phyloP scores from a whole-genome alignment of 2,329 filamentous ascomycete species.

The Ophioceras dolichostomum region DNA sequence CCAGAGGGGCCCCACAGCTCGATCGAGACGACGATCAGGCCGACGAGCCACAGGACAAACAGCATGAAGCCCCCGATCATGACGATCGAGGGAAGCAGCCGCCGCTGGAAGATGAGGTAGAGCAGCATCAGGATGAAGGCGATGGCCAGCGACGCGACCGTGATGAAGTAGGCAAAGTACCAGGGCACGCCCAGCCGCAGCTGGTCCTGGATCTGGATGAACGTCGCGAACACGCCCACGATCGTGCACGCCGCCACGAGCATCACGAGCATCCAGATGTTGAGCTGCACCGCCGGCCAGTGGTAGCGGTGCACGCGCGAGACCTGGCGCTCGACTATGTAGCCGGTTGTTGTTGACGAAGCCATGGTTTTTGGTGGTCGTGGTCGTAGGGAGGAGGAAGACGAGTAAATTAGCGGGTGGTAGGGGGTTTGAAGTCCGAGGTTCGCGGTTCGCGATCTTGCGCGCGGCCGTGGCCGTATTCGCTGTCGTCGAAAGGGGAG shows the following conservation, averaged over 20 bases:
- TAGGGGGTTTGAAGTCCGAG: no score
- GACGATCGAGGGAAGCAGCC: slow-evolving; percentile 48
- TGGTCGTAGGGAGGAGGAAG: not conserved
- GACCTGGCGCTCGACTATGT: slow-evolving; percentile 30
- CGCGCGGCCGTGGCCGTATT: no score
- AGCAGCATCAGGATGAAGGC: slow-evolving; percentile 55
- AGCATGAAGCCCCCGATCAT: slow-evolving; percentile 54
- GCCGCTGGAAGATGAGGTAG: slow-evolving; percentile 46
- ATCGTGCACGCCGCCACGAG: slow-evolving; percentile 44
- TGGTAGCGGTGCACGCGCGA: slow-evolving; percentile 46
- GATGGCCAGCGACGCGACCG: slow-evolving; percentile 45
- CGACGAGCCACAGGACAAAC: slow-evolving; percentile 56
- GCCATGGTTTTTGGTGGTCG: slow-evolving; percentile 11
- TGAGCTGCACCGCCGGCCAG: slow-evolving; percentile 56
- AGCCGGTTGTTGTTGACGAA: slow-evolving; percentile 27
- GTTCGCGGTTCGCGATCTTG: no score
- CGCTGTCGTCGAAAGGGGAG: no score
- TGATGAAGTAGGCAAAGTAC: slow-evolving; percentile 58
- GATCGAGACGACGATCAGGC: slow-evolving; percentile 47
- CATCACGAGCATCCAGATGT: slow-evolving; percentile 57
- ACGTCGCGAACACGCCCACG: slow-evolving; percentile 48
- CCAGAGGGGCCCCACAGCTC: slow-evolving; percentile 51
- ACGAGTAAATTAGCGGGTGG: no score
- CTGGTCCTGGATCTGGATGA: slow-evolving; percentile 45
- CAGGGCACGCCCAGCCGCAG: slow-evolving; percentile 45